Percentiles rank a stretch among this genome's conserved stretches.
phyloP scores from a whole-genome alignment of 495 filamentous ascomycete genomes.

The Trichoderma asperelloides region DNA sequence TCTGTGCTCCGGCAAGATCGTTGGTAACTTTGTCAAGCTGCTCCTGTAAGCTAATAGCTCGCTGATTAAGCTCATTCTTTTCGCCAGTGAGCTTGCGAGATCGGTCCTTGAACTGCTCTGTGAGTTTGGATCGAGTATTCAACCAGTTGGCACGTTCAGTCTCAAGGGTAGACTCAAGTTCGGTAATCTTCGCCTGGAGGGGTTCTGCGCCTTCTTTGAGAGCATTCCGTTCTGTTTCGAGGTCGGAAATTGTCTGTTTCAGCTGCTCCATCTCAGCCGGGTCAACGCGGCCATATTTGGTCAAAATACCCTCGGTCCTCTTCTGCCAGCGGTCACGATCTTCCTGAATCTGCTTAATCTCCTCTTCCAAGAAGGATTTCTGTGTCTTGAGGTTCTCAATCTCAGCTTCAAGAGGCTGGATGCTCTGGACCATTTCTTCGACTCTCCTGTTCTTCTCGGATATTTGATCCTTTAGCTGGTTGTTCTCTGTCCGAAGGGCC shows the following conservation, averaged over 20 bases:
- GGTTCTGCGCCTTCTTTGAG: slow-evolving; percentile 47
- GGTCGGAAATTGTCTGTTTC: slow-evolving; percentile 51
- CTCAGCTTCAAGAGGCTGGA: slow-evolving; percentile 72
- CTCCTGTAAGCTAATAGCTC: slow-evolving; percentile 29
- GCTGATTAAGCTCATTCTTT: slow-evolving; percentile 31
- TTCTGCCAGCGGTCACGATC: slow-evolving; percentile 90
- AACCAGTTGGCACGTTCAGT: slow-evolving; percentile 39
- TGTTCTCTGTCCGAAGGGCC: slow-evolving; percentile 75
- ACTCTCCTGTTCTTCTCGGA: slow-evolving; percentile 64
- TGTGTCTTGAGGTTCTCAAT: slow-evolving; percentile 74
- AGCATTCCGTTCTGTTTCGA: slow-evolving; percentile 66
- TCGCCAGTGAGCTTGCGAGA: slow-evolving; percentile 30
- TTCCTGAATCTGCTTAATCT: slow-evolving; percentile 74
- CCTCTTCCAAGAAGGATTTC: slow-evolving; percentile 68
- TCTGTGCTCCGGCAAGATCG: slow-evolving; percentile 29
- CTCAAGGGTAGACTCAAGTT: slow-evolving; percentile 31
- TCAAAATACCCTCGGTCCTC: slow-evolving; percentile 84
- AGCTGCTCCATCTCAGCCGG: slow-evolving; percentile 82
- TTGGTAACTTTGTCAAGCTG: slow-evolving; percentile 25
- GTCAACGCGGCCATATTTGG: slow-evolving; percentile 91
- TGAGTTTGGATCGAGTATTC: slow-evolving; percentile 28
- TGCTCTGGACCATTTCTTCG: slow-evolving; percentile 60
- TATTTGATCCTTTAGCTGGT: slow-evolving; percentile 65
- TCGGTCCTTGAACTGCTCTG: slow-evolving; percentile 41
- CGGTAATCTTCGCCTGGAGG: slow-evolving; percentile 47